Conservation (phyloP, 164 flowering plant species). For the Echeveria elegans region DNA sequence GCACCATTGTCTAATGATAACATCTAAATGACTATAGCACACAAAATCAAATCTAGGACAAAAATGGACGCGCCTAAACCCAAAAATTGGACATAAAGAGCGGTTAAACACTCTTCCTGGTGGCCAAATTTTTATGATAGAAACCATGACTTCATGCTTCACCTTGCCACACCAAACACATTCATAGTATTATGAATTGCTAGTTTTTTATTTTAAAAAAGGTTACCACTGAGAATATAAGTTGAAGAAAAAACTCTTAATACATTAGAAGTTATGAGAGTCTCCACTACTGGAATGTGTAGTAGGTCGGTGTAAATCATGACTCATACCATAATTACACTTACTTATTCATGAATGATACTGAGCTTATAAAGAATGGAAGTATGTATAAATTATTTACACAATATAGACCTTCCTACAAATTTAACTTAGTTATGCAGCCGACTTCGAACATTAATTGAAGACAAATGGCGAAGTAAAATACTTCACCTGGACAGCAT, state of each 20-base stretch:
- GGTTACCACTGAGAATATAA: neutral
- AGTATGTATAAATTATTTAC: neutral
- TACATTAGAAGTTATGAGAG: neutral
- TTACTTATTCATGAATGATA: neutral
- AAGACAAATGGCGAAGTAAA: conserved; percentile 2
- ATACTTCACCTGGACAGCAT: conserved; percentile 66
- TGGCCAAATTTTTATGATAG: neutral
- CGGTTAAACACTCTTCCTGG: neutral
- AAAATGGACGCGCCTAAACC: no score
- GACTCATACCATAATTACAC: neutral
- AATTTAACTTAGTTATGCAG: neutral
- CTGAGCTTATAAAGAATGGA: neutral
- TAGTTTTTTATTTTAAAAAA: no score
- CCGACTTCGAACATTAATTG: neutral
- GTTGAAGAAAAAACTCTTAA: neutral
- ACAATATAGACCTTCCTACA: neutral
- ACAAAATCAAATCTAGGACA: no score
- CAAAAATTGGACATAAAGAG: neutral
- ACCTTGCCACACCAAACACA: neutral
- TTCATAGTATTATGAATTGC: neutral
- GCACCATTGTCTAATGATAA: no score
- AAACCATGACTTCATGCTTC: neutral
- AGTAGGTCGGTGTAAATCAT: neutral
- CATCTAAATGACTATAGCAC: no score
- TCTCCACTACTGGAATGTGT: neutral